Evolutionary conservation across 805 yeast species (phyloP).

Genomic region (Candida fluviatilis): DNA sequence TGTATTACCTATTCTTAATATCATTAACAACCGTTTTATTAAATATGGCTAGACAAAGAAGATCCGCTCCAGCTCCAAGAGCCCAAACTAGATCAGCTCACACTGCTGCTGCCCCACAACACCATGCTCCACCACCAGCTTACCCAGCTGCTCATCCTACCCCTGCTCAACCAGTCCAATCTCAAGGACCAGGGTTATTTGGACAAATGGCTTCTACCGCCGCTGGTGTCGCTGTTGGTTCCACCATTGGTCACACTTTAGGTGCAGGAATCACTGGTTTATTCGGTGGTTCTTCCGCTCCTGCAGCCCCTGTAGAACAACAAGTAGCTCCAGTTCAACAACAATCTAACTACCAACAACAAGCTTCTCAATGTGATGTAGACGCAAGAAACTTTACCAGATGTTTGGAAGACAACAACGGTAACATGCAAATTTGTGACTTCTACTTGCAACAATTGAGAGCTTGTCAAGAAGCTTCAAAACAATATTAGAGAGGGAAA

Average conservation of each 20-base stretch:
- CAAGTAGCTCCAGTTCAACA: constrained; percentile 31
- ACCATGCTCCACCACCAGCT: constrained; percentile 13
- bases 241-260: constrained; percentile 92
- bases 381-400: constrained; percentile 95
- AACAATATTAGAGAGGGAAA: constrained; percentile 68
- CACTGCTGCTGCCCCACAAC: constrained; percentile 62
- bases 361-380: constrained; percentile 68
- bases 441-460: constrained; percentile 95
- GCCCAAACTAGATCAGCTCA: constrained; percentile 66
- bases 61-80: constrained; percentile 46
- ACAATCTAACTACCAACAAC: constrained; percentile 34
- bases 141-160: constrained; percentile 47
- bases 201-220: constrained; percentile 99
- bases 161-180: constrained; percentile 43
- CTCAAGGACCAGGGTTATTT: constrained; percentile 73
- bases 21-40: constrained; percentile 2
- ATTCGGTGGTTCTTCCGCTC: constrained; percentile 73
- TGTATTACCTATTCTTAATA: no score
- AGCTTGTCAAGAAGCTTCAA: constrained; percentile 94
- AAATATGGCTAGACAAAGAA: constrained; percentile 50
- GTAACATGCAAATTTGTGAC: constrained; percentile 96
- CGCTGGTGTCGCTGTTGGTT: constrained; percentile 99
- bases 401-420: constrained; percentile 89
- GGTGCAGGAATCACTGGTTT: constrained; percentile 91
- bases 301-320: constrained; percentile 48